Evolutionary conservation across 2,329 filamentous ascomycete genomes (phyloP), one percentile per base, ranked within the genome.

Genomic region (Penicillium sp.): DNA sequence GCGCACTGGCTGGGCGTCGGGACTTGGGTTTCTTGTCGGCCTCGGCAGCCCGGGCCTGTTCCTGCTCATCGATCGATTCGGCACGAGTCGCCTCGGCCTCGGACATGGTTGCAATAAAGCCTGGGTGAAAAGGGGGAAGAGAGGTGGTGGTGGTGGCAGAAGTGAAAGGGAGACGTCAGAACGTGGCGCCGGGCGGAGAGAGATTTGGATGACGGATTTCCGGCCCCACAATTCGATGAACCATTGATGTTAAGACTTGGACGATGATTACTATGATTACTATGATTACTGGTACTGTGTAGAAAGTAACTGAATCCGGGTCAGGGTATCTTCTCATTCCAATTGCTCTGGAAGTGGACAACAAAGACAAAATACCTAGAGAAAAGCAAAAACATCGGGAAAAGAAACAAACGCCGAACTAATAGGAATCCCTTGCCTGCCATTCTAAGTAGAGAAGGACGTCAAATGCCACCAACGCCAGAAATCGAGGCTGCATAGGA

Each of bases 1-100:
- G n/a, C 76, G 65, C 66, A 94, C 88, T 95, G 54, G 88, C 86
- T 54, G 90, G 90, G 68, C 87, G 82, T 67, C 85, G 82, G 75
- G 79, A 93, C 79, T 95, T 95, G 67, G 83, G 78, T 73, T 89
- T 92, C 69, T 81, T 92, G 72, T 75, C 75, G 57, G 55, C 57
- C 34, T 67, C 60, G 29, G 41, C 27, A 48, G 53, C 60, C 15
- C 48, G 55, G 40, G 64, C 61, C 43, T 61, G 60, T 41, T 69
- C 66, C 42, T 69, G 67, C 39, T 66, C 64, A 39, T 67, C 61
- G 32, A 70, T 60, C 15, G 68, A 69, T 46, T 66, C 68, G 31
- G 60, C 53, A 37, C 61, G 64, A 35, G 55, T 56, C 34, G 56
- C 49, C 38, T 68, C 60, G 27, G 61, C 62, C 51, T 64, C 62